Conservation (phyloP, 768 basidiomycete species). For the Boletellus ananiceps region DNA sequence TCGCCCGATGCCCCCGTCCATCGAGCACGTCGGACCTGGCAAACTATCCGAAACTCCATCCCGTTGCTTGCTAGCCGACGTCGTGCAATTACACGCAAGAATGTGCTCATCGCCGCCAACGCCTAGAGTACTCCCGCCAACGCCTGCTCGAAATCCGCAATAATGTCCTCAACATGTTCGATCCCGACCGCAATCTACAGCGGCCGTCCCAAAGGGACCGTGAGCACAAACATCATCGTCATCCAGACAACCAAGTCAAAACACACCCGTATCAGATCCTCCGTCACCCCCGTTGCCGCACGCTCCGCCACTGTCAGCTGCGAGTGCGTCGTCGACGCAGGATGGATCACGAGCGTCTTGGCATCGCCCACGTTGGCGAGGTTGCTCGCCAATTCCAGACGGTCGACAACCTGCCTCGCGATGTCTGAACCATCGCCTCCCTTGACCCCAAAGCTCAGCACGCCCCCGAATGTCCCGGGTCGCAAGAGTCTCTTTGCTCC, state of each 20-base stretch:
- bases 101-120: too few relatives aligned
- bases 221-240: neutral
- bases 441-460: conserved; percentile 12
- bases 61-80: too few relatives aligned
- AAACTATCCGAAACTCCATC: too few relatives aligned
- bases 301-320: conserved; percentile 63
- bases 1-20: too few relatives aligned
- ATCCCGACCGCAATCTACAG: conserved; percentile 14
- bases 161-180: conserved; percentile 17
- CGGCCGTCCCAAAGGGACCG: too few relatives aligned
- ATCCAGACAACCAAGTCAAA: neutral
- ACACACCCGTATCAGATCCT: conserved; percentile 65
- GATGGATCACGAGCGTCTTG: conserved; percentile 70
- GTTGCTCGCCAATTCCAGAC: conserved; percentile 65
- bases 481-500: conserved; percentile 11
- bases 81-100: too few relatives aligned
- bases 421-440: conserved; percentile 26
- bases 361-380: conserved; percentile 70
- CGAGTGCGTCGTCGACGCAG: conserved; percentile 72
- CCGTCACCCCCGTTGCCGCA: conserved; percentile 61
- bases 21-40: too few relatives aligned
- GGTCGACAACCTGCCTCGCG: conserved; percentile 65
- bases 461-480: conserved; percentile 8
- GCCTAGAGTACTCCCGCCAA: neutral
- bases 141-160: conserved; percentile 13